A percentile compares a stretch with the other conserved stretches of the same genome.
Conservation (phyloP, 78 protist genomes). For the Dictyostelium citrinum region DNA sequence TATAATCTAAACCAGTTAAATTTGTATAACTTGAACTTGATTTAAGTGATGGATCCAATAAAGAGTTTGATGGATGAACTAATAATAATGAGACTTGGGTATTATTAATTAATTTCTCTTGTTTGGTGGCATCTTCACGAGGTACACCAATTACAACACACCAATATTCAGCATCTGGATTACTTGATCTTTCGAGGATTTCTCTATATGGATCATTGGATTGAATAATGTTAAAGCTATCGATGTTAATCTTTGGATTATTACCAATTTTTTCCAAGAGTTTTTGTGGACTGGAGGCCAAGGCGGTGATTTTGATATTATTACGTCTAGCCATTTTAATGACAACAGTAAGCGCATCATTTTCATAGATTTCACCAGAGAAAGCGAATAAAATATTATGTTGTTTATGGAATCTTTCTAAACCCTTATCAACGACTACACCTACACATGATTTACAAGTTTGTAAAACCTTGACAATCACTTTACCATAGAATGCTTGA, state of each 20-base stretch:
- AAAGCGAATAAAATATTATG: slow-evolving; percentile 35
- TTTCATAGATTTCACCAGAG: slow-evolving; percentile 49
- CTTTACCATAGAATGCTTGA: slow-evolving; percentile 4
- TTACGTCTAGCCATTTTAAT: slow-evolving; percentile 46
- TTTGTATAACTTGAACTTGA: neutral
- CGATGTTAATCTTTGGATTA: neutral
- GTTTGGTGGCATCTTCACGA: slow-evolving; percentile 24
- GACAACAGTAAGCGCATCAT: slow-evolving; percentile 28
- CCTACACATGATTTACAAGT: slow-evolving; percentile 33
- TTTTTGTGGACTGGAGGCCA: neutral
- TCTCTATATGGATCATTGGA: slow-evolving; percentile 11
- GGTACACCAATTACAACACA: slow-evolving; percentile 2
- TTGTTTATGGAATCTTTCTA: slow-evolving; percentile 35
- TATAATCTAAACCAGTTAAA: neutral
- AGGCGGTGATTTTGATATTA: neutral
- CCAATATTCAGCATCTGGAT: slow-evolving; percentile 24
- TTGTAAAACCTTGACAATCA: slow-evolving; percentile 14
- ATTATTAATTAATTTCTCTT: neutral
- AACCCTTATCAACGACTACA: slow-evolving; percentile 67
- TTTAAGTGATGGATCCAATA: neutral
- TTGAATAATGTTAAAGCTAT: neutral
- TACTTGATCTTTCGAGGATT: neutral
- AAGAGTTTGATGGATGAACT: slow-evolving; percentile 34
- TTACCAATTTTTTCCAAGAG: neutral
- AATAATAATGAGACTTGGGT: neutral